Conservation (phyloP, 2,329 filamentous ascomycete species). For the Aureobasidium vineae region DNA sequence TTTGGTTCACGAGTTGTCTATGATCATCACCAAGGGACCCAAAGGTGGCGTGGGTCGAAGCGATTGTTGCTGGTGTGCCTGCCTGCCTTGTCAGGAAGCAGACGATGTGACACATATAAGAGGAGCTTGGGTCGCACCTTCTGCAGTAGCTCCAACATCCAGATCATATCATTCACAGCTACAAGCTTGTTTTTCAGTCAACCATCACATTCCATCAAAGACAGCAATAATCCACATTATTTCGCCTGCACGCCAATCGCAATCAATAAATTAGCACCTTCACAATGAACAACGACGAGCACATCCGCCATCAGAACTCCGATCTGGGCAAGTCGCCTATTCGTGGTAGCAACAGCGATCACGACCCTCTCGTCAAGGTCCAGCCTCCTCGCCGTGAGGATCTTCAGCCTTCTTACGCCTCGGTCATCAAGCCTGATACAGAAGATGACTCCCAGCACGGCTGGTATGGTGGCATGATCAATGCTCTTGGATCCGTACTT, state of each 20-base stretch:
- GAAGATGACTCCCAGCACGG: constrained; percentile 70
- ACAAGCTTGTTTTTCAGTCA: constrained; percentile 3
- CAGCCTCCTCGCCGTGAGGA: constrained; percentile 79
- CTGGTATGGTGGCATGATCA: constrained; percentile 90
- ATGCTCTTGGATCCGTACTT: constrained; percentile 68
- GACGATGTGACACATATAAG: constrained; percentile 21
- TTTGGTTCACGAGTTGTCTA: constrained; percentile 20
- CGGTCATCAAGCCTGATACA: constrained; percentile 59
- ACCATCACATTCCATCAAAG: constrained; percentile 16
- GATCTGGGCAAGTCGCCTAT: constrained; percentile 38
- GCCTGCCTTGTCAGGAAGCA: constrained; percentile 4
- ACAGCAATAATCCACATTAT: neutral
- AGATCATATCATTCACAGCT: neutral
- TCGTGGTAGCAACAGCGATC: constrained; percentile 31
- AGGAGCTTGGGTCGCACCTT: constrained; percentile 6
- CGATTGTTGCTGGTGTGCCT: constrained; percentile 25
- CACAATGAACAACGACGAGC: constrained; percentile 31
- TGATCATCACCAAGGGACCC: neutral
- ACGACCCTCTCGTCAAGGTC: constrained; percentile 52
- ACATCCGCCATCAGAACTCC: constrained; percentile 4
- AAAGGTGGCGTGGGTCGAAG: constrained; percentile 12
- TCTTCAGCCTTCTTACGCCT: constrained; percentile 78
- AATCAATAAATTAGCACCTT: neutral
- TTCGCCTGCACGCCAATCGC: constrained; percentile 1
- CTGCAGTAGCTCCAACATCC: neutral